These are phyloP conservation scores for Entomortierella beljakovae DNA, from an alignment of 192 early-diverging fungal genomes.

Conservation along the genomic window DNA sequence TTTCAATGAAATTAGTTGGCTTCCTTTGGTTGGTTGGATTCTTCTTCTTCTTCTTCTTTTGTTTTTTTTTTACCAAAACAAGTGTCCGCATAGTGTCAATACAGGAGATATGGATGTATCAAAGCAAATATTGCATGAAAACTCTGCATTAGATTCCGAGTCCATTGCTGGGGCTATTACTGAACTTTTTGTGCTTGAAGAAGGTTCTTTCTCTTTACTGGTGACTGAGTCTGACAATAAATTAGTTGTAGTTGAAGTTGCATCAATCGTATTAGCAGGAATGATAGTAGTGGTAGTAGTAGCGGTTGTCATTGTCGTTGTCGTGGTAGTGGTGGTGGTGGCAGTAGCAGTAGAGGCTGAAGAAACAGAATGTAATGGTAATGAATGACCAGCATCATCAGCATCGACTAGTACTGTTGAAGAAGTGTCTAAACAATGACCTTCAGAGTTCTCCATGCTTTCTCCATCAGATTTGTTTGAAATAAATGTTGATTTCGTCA, in stretches of 20 bases:
- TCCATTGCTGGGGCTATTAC: neutral
- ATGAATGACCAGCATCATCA: neutral
- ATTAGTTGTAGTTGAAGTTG: neutral
- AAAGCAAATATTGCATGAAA: conserved; percentile 67
- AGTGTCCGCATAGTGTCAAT: conserved; percentile 81
- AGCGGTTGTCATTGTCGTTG: neutral
- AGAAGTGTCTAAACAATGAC: neutral
- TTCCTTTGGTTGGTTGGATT: too few species aligned
- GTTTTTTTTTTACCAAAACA: conserved; percentile 70
- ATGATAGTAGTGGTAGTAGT: neutral
- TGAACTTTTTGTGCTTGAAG: neutral
- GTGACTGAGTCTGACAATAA: neutral
- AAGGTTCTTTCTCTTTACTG: neutral
- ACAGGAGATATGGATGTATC: conserved; percentile 82
- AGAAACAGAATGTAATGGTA: neutral
- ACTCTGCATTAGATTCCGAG: conserved; percentile 36
- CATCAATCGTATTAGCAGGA: neutral
- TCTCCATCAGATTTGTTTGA: too few species aligned
- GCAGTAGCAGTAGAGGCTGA: neutral
- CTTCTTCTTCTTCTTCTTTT: neutral
- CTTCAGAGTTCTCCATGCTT: too few species aligned
- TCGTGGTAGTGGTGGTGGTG: neutral
- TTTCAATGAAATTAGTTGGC: too few species aligned
- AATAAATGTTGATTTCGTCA: neutral
- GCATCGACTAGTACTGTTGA: neutral